Base-by-base conservation (phyloP, 306 rosid species). In the Quercus alba region DNA sequence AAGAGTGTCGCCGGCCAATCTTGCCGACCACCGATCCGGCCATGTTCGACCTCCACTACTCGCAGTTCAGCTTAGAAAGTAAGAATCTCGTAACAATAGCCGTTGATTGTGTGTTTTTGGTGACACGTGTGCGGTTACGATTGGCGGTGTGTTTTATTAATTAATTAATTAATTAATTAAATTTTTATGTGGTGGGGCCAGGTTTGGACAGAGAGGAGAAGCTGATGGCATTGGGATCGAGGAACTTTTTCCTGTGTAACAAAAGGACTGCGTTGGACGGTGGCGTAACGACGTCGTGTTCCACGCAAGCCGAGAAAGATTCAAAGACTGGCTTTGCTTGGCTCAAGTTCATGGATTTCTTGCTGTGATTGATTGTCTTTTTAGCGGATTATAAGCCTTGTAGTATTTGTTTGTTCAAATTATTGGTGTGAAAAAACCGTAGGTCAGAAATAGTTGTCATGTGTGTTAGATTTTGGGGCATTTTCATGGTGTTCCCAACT, bases 1-100 rank as follows among this genome's bases (percentile, higher is more conserved):
- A 89, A 81, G 99, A 95, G 80, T 82, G 87, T 21, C 97, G 98
- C 73, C 94, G 99, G 11, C 98, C 98, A 6, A 85, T 90, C 58
- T 57, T 93, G 68, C 80, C 87, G 30, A 70, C 88, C 72, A 31
- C 59, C 9, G 83, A 77, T 10, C 78, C 91, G 5, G 74, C 88
- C 14, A 38, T 52, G 14, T 93, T 91, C 83, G 92, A 87, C 73
- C 99, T 95, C 82, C 97, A 95, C 75, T 95, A 90, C 71, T 93
- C 98, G 1, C 99, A 95, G 84, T 95, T 95, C 88, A 92, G 98
- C 86, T 78, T 95, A 85, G 97, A 95, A 90, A 88, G 99, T 95
- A 79, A 83, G 92, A 31, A 4, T 31, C 58, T 21, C 1, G 38
- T 3, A 26, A 49, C 2, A 30, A 78, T 70, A 41, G 79, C 30